A percentile compares a stretch with the other conserved stretches of the same genome.
These are phyloP conservation scores for Coemansia sp. DNA, from an alignment of 192 early-diverging fungal species.

Conservation along the genomic window DNA sequence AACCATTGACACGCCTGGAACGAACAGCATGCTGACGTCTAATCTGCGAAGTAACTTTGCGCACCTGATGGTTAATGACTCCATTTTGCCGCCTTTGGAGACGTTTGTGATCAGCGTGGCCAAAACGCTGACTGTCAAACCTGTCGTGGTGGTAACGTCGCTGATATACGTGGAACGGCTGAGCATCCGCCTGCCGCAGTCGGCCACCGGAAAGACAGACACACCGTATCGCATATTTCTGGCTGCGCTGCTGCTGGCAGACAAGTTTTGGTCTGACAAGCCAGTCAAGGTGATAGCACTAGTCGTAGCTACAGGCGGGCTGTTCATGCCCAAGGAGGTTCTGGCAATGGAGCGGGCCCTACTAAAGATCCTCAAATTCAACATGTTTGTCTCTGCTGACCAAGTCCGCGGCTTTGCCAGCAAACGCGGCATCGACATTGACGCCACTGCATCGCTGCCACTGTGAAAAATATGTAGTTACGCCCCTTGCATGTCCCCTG, in stretches of 20 bases:
- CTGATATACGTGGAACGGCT: slow-evolving; percentile 73
- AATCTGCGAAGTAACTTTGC: slow-evolving; percentile 35
- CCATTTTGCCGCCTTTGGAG: slow-evolving; percentile 37
- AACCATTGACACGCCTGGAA: not conserved
- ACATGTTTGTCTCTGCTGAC: slow-evolving; percentile 45
- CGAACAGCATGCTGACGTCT: slow-evolving; percentile 11
- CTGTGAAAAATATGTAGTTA: not conserved
- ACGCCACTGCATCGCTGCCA: slow-evolving; percentile 8
- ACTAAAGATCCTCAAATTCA: slow-evolving; percentile 45
- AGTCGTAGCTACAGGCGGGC: slow-evolving; percentile 35
- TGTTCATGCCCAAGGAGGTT: slow-evolving; percentile 42
- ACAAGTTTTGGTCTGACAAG: slow-evolving; percentile 64
- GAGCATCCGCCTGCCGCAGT: slow-evolving; percentile 59
- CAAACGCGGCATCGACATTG: slow-evolving; percentile 34
- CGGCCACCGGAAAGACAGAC: slow-evolving; percentile 67
- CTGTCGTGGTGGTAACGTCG: slow-evolving; percentile 58
- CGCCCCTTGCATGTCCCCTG: too few relatives aligned
- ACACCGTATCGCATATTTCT: slow-evolving; percentile 75
- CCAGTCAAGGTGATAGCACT: slow-evolving; percentile 42
- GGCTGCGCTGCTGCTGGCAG: slow-evolving; percentile 66
- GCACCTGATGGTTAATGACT: slow-evolving; percentile 11
- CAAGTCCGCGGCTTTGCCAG: slow-evolving; percentile 35
- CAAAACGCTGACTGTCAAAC: slow-evolving; percentile 26
- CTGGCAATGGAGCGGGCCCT: slow-evolving; percentile 48
- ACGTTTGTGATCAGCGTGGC: slow-evolving; percentile 40